Conservation (phyloP, 805 yeast genomes). For the Kluyveromyces dobzhanskii region DNA sequence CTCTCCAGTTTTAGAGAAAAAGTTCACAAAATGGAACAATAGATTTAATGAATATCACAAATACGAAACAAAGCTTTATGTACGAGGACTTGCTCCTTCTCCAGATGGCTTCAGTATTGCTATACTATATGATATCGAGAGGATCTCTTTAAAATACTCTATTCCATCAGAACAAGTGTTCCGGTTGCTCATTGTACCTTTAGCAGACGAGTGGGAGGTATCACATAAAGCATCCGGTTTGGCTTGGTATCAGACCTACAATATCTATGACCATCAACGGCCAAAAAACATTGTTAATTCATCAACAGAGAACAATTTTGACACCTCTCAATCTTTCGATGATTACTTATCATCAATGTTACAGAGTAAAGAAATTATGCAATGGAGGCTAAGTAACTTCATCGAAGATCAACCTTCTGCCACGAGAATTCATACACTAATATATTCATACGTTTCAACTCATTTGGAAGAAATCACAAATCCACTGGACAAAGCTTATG, state of each 20-base stretch:
- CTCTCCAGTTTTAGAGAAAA: conserved; percentile 21
- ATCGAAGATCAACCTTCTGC: conserved; percentile 13
- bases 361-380: conserved; percentile 13
- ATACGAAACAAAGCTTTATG: conserved; percentile 20
- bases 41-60: conserved; percentile 19
- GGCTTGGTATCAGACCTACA: conserved; percentile 29
- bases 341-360: conserved; percentile 15
- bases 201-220: conserved; percentile 21
- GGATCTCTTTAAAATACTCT: conserved; percentile 22
- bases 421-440: conserved; percentile 14
- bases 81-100: conserved; percentile 24
- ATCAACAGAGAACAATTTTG: conserved; percentile 4
- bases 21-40: conserved; percentile 23
- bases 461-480: conserved; percentile 14
- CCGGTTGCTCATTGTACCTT: conserved; percentile 20
- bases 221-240: conserved; percentile 20
- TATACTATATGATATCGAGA: conserved; percentile 20
- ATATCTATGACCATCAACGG: conserved; percentile 16
- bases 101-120: conserved; percentile 25
- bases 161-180: conserved; percentile 23
- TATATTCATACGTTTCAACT: conserved; percentile 20
- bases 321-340: conserved; percentile 13
- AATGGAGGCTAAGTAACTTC: conserved; percentile 17
- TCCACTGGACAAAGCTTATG: conserved; percentile 21
- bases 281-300: conserved; percentile 10